Evolutionary conservation across 257 asterid species (phyloP).

Genomic region (Rubia yunnanensis): DNA sequence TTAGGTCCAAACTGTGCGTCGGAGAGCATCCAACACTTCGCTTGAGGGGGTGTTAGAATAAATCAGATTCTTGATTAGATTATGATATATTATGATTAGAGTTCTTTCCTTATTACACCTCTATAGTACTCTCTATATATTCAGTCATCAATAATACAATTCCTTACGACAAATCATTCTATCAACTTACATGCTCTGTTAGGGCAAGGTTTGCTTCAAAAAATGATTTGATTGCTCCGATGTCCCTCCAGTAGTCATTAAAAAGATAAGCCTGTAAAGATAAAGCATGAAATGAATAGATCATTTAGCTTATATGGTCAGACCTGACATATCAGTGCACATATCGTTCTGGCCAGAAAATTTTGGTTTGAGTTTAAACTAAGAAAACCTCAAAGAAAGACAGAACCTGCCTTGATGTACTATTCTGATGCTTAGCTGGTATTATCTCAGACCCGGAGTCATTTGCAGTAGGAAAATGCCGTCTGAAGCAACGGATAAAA

Average conservation of each 20-base stretch:
- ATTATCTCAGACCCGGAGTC: conserved; percentile 96
- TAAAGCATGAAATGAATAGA: not conserved
- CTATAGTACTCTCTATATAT: no score
- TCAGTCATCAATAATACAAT: no score
- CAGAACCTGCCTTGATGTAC: conserved; percentile 39
- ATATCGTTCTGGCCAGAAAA: not conserved
- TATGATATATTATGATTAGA: no score
- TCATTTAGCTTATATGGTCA: not conserved
- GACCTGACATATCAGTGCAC: not conserved
- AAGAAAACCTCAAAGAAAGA: not conserved
- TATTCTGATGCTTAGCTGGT: conserved; percentile 90
- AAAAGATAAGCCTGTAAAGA: conserved; percentile 73
- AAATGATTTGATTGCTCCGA: conserved; percentile 89
- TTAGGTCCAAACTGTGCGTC: no score
- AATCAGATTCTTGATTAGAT: no score
- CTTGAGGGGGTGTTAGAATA: no score
- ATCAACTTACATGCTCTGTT: conserved; percentile 95
- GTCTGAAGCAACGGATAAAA: conserved; percentile 32
- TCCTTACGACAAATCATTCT: no score
- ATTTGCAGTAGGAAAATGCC: conserved; percentile 97
- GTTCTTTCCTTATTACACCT: no score
- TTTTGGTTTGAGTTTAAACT: not conserved
- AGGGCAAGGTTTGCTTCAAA: conserved; percentile 98
- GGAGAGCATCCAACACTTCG: no score
- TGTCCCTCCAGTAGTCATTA: conserved; percentile 97